Base-by-base conservation (phyloP, 805 yeast species). In the Myxozyma neglecta region DNA sequence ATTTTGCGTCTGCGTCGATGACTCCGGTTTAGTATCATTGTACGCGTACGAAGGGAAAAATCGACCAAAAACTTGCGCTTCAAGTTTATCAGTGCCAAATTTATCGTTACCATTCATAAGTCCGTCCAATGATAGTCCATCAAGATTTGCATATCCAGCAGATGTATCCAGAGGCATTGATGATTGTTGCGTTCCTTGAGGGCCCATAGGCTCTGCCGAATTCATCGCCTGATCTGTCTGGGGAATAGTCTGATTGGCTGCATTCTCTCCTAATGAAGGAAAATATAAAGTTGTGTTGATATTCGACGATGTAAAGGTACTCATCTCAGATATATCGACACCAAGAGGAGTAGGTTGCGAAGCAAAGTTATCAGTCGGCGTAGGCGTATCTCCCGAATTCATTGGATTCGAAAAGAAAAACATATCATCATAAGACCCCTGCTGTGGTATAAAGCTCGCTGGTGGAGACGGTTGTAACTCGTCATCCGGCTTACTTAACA, bases 31-130 rank as follows among this genome's bases (percentile, higher is more conserved):
- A 24, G 29, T 24, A 35, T 45, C 44, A 16, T 14, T 36, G 18
- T 36, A 78, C 96, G 89, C 89, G 71, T 88, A 89, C 2, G 96
- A 94, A 1, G 96, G 96, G 53, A 89, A 71, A 65, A 88, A 86
- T 44, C 89, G 77, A 0, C 97, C 97, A 77, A 90, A 90, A 18
- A 90, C 80, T 70, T 89, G 92, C 70, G 89, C 84, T 72, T 90
- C 97, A 51, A 90, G 74, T 67, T 87, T 88, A 72, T 90, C 96
- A 1, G 94, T 90, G 63, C 88, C 80, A 69, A 89, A 88, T 56
- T 76, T 57, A 36, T 54, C 53, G 37, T 57, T 51, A 18, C n/a
- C 43, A 13, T 56, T 52, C 11, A 32, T 44, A 10, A 47, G 16
- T 13, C 50, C 60, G 37, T 40, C 55, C 35, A 40, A 32, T 11